Percentiles rank a stretch among this genome's conserved stretches.
phyloP scores from a whole-genome alignment of 495 filamentous ascomycete species.

The Neurospora sp. region DNA sequence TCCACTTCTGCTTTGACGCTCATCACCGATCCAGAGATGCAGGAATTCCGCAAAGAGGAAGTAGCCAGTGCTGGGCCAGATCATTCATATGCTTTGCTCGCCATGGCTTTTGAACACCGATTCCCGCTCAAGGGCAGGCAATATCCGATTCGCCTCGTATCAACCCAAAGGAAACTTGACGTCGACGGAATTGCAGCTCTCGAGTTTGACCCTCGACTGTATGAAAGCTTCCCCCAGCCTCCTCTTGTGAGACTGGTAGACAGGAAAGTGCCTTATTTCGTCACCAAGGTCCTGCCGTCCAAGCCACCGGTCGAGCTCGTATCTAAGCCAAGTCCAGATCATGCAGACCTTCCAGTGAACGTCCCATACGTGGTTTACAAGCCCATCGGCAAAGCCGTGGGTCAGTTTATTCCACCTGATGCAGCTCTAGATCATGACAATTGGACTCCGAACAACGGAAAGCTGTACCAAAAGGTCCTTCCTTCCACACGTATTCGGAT shows the following conservation, averaged over 20 bases:
- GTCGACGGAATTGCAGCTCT: constrained; percentile 5
- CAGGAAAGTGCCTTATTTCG: constrained; percentile 21
- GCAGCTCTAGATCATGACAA: not conserved
- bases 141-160: constrained; percentile 28
- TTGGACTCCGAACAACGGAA: constrained; percentile 6
- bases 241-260: constrained; percentile 23
- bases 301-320: constrained; percentile 28
- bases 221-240: constrained; percentile 5
- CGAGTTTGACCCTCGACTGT: constrained; percentile 3
- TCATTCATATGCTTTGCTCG: constrained; percentile 38
- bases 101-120: constrained; percentile 39
- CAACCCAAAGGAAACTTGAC: constrained; percentile 7
- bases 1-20: constrained; percentile 29
- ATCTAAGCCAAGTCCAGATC: constrained; percentile 9
- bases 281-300: constrained; percentile 19
- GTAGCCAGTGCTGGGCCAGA: constrained; percentile 18
- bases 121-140: constrained; percentile 23
- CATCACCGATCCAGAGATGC: constrained; percentile 21
- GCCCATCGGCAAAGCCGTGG: constrained; percentile 27
- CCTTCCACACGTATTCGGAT: constrained; percentile 26
- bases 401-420: constrained; percentile 46
- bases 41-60: constrained; percentile 3
- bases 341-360: constrained; percentile 23
- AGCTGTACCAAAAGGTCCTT: constrained; percentile 23
- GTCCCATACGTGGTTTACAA: constrained; percentile 39